phyloP scores from a whole-genome alignment of 345 rosid genomes.

The Corymbia maculata region DNA sequence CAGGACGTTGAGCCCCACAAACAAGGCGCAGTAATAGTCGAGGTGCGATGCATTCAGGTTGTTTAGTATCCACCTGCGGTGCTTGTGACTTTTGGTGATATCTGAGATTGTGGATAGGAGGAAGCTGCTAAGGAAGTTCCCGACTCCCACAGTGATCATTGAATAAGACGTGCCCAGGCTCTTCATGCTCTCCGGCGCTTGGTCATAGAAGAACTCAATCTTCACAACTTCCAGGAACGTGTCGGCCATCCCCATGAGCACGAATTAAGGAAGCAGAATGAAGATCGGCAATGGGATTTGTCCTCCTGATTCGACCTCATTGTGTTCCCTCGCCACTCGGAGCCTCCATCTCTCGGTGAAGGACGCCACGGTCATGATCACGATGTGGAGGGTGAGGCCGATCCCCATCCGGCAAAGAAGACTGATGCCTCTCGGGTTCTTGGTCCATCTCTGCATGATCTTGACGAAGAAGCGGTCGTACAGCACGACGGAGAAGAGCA shows the following conservation, averaged over 20 bases:
- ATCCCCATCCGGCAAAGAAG: conserved; percentile 77
- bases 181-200: conserved; percentile 90
- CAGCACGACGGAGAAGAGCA: conserved; percentile 51
- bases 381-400: conserved; percentile 43
- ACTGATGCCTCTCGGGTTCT: conserved; percentile 71
- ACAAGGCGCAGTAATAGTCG: conserved; percentile 67
- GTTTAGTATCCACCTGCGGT: conserved; percentile 61
- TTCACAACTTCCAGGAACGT: conserved; percentile 69
- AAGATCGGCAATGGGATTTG: conserved; percentile 51
- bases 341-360: conserved; percentile 42
- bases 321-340: conserved; percentile 37
- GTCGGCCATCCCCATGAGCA: conserved; percentile 78
- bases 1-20: conserved; percentile 41
- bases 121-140: conserved; percentile 71
- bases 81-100: conserved; percentile 41
- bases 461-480: conserved; percentile 52
- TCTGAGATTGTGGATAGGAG: conserved; percentile 46
- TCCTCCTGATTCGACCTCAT: conserved; percentile 40
- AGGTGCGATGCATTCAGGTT: conserved; percentile 69
- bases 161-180: conserved; percentile 79
- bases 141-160: conserved; percentile 41
- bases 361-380: conserved; percentile 59
- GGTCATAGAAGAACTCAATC: conserved; percentile 87
- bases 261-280: conserved; percentile 64
- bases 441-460: conserved; percentile 26